phyloP scores from a whole-genome alignment of 192 early-diverging fungal species.

The Coemansia sp. region DNA sequence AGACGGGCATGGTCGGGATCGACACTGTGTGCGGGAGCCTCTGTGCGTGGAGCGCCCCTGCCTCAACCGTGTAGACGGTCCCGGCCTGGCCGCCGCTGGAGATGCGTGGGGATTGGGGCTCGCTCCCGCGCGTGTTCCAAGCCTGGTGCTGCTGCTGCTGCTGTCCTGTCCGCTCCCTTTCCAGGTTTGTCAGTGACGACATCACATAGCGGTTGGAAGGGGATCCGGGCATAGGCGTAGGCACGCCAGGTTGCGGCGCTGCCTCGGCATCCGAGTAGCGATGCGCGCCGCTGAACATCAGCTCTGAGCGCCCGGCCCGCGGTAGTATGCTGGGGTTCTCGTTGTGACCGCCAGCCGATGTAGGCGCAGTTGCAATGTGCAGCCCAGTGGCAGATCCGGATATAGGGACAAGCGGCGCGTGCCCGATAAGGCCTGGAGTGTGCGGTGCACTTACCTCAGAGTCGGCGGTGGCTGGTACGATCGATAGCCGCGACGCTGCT shows the following conservation, averaged over 20 bases:
- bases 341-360: no score
- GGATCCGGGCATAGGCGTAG: slow-evolving; percentile 20
- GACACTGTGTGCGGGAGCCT: slow-evolving; percentile 11
- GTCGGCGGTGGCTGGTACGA: background rate
- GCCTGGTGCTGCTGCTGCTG: background rate
- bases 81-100: background rate
- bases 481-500: slow-evolving; percentile 3
- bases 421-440: background rate
- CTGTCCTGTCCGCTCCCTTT: slow-evolving; percentile 1
- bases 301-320: slow-evolving; percentile 4
- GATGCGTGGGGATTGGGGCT: slow-evolving; percentile 1
- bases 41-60: background rate
- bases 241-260: background rate
- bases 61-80: background rate
- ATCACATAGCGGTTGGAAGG: slow-evolving; percentile 17
- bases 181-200: slow-evolving; percentile 30
- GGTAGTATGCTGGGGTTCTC: background rate
- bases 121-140: slow-evolving; percentile 2
- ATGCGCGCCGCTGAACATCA: slow-evolving; percentile 3
- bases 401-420: background rate
- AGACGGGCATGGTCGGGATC: slow-evolving; percentile 11
- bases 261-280: slow-evolving; percentile 12
- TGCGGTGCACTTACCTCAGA: background rate
- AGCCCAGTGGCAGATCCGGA: no score
- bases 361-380: no score